These are phyloP conservation scores for Mortierella sp. DNA, from an alignment of 371 early-diverging fungal species.

Conservation along the genomic window DNA sequence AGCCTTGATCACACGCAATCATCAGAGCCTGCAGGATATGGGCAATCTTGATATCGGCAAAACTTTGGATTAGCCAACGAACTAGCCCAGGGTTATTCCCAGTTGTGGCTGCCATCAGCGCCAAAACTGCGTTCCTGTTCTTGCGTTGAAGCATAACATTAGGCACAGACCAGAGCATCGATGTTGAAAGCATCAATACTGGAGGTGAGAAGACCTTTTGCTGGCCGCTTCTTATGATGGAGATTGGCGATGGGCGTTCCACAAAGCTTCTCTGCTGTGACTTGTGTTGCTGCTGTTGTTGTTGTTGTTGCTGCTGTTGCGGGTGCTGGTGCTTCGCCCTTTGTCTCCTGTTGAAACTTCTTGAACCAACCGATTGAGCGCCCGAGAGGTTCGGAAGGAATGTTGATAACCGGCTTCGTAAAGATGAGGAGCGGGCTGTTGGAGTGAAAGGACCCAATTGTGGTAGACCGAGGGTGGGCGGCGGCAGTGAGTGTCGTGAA, in stretches of 20 bases:
- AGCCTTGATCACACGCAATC: slow-evolving; percentile 46
- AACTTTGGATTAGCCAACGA: slow-evolving; percentile 36
- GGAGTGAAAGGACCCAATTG: slow-evolving; percentile 16
- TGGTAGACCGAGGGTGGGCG: background rate
- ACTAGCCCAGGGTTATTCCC: slow-evolving; percentile 44
- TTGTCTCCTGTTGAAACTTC: background rate
- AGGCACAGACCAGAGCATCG: slow-evolving; percentile 23
- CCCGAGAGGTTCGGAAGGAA: slow-evolving; percentile 9
- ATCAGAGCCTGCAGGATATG: slow-evolving; percentile 48
- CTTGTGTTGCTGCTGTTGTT: background rate
- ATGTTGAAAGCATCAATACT: slow-evolving; percentile 29
- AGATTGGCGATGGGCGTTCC: too few species aligned
- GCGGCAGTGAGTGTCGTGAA: background rate
- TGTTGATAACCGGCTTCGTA: slow-evolving; percentile 3
- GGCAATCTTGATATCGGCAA: slow-evolving; percentile 45
- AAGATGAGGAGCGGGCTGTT: slow-evolving; percentile 21
- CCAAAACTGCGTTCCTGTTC: slow-evolving; percentile 41
- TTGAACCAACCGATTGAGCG: background rate
- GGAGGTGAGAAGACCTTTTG: background rate
- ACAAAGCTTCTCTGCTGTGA: too few species aligned
- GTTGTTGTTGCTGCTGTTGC: background rate
- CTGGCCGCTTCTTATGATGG: background rate
- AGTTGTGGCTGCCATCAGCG: slow-evolving; percentile 41
- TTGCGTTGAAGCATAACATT: slow-evolving; percentile 43
- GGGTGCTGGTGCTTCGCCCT: background rate